Evolutionary conservation across 805 yeast species (phyloP).

Genomic region (Ogataea pilisensis): DNA sequence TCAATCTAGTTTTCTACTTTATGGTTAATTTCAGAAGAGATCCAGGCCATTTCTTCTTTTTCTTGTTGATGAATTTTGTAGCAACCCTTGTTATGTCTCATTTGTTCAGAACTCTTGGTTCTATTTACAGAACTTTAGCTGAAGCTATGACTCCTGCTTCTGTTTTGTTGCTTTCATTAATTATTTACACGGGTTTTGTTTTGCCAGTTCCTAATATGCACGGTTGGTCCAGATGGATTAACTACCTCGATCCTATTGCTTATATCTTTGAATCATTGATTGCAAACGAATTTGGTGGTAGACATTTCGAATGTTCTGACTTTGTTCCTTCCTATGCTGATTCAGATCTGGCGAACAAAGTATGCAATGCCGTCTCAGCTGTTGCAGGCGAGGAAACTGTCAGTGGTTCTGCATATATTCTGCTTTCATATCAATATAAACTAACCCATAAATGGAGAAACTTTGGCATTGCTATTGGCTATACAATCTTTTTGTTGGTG

Average conservation of each 20-base stretch:
- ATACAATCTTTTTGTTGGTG: conserved; percentile 47
- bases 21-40: conserved; percentile 47
- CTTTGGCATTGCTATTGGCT: conserved; percentile 63
- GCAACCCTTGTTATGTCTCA: conserved; percentile 51
- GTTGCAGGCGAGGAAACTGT: conserved; percentile 49
- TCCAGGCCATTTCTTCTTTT: conserved; percentile 52
- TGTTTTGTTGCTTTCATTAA: conserved; percentile 41
- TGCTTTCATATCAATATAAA: conserved; percentile 44
- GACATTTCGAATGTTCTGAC: conserved; percentile 41
- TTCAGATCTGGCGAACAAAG: conserved; percentile 17
- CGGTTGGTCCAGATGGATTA: conserved; percentile 63
- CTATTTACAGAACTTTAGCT: conserved; percentile 40
- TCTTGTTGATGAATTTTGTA: conserved; percentile 37
- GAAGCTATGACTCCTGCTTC: conserved; percentile 58
- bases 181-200: conserved; percentile 52
- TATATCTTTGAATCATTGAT: conserved; percentile 55
- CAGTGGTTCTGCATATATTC: conserved; percentile 56
- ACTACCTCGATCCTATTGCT: conserved; percentile 52
- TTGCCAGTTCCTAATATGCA: conserved; percentile 50
- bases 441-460: conserved; percentile 74
- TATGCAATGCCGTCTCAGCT: conserved; percentile 50
- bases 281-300: conserved; percentile 52
- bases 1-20: conserved; percentile 47
- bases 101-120: conserved; percentile 48
- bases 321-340: conserved; percentile 42